These are phyloP conservation scores for Ulmus americana DNA, from an alignment of 331 rosid genomes.

Conservation along the genomic window DNA sequence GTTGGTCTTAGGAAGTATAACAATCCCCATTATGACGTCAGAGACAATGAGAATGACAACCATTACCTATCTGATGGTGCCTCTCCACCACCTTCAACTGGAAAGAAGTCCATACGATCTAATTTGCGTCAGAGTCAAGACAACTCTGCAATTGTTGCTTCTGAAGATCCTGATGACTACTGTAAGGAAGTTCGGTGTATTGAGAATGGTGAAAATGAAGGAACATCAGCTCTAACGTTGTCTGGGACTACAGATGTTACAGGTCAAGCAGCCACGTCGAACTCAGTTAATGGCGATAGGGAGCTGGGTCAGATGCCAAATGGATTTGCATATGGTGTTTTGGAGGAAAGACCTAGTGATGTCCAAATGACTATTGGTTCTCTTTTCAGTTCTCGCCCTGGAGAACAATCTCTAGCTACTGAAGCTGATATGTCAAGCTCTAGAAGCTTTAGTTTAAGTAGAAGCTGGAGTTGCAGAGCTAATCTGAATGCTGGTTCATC, in stretches of 20 bases:
- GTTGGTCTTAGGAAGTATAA: constrained; percentile 43
- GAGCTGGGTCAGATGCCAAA: constrained; percentile 39
- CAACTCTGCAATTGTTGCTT: constrained; percentile 21
- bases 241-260: constrained; percentile 31
- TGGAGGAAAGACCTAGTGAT: constrained; percentile 36
- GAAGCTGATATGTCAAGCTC: constrained; percentile 35
- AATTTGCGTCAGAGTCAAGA: constrained; percentile 29
- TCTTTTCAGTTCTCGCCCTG: constrained; percentile 35
- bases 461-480: constrained; percentile 84
- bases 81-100: constrained; percentile 19
- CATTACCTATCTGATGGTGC: constrained; percentile 43
- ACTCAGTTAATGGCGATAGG: constrained; percentile 36
- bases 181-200: constrained; percentile 91
- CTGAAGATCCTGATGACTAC: constrained; percentile 45
- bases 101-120: constrained; percentile 23
- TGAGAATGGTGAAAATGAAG: constrained; percentile 44
- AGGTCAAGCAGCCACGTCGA: constrained; percentile 41
- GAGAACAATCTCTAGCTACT: constrained; percentile 29
- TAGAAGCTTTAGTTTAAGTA: constrained; percentile 44
- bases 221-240: constrained; percentile 19
- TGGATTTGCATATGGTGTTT: constrained; percentile 32
- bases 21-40: constrained; percentile 57
- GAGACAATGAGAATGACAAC: constrained; percentile 33
- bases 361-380: constrained; percentile 33
- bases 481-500: constrained; percentile 41